phyloP scores from a whole-genome alignment of 2,329 filamentous ascomycete genomes.

The Ceratocystis papillata region DNA sequence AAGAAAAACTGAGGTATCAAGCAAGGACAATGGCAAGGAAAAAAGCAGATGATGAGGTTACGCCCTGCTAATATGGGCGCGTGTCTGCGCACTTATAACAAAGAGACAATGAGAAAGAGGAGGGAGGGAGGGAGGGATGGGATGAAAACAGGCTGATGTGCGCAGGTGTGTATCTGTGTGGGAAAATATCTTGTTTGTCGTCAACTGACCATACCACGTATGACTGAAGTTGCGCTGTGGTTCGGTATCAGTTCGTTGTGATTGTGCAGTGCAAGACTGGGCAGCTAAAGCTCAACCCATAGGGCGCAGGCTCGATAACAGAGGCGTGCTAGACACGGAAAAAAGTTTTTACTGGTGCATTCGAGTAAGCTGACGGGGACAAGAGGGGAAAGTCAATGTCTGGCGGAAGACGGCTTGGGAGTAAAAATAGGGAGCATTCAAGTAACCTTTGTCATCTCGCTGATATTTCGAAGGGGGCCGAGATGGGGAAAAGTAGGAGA shows the following conservation, averaged over 20 bases:
- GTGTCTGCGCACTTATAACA: neutral
- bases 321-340: neutral
- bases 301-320: too few relatives aligned
- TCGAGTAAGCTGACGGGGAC: too few relatives aligned
- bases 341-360: too few relatives aligned
- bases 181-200: neutral
- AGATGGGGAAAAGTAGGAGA: neutral
- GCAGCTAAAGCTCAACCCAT: neutral
- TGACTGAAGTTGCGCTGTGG: neutral
- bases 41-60: neutral
- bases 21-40: neutral
- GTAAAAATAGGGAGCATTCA: too few relatives aligned
- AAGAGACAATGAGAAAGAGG: neutral
- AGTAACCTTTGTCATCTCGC: too few relatives aligned
- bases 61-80: neutral
- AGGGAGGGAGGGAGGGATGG: too few relatives aligned
- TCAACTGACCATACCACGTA: neutral
- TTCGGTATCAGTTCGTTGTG: neutral
- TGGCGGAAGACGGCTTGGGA: too few relatives aligned
- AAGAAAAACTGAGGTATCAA: constrained; percentile 2
- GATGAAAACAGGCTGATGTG: neutral
- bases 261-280: neutral
- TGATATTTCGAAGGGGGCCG: too few relatives aligned
- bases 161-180: neutral
- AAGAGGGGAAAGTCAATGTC: too few relatives aligned